Base-by-base conservation (phyloP, 73 alveolate genomes). In the Paramecium primaurelia region DNA sequence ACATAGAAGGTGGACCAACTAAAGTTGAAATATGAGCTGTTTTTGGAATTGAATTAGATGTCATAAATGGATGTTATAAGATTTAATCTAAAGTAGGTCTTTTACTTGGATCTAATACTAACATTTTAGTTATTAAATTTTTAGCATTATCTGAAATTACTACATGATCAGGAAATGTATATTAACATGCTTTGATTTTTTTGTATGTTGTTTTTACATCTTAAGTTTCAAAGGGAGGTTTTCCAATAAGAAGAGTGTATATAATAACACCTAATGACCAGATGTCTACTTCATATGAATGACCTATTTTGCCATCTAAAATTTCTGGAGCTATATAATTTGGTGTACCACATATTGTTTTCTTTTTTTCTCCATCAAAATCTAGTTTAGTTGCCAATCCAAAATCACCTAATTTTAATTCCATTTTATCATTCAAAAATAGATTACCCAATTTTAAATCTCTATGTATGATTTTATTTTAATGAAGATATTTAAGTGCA, bases 341-440 rank as follows among this genome's bases (percentile, higher is more conserved):
- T 0, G 99, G 99, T n/a, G 99, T 98, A 6, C 99, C 99, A 60
- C 99, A 98, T 49, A 98, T 96, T 5, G 99, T 98, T 87, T 98
- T 94, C 92, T 97, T 97, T 73, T 97, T 97, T 89, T 98, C 99
- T 10, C 99, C 99, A 86, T 98, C 99, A 88, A 96, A 97, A 88
- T 98, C 99, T 30, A 97, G 95, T 92, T 97, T 98, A 14, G 99
- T 97, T 0, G 99, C 99, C 18, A 98, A 93, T 32, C 99, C 99
- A 90, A 98, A 97, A 95, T 98, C 99, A 77, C 99, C 99, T 14
- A 98, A 93, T 94, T 98, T 98, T 34, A 98, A 77, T 94, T 98
- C 99, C 99, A 98, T 98, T 96, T 97, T 98, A 47, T 96, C 99
- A 44, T 97, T 95, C 9, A 98, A 90, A 95, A 98, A 98, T 54